Percentiles rank a stretch among this genome's conserved stretches.
Evolutionary conservation across 1,139 yeast genomes (phyloP).

Genomic region (Diutina scorzettiae): DNA sequence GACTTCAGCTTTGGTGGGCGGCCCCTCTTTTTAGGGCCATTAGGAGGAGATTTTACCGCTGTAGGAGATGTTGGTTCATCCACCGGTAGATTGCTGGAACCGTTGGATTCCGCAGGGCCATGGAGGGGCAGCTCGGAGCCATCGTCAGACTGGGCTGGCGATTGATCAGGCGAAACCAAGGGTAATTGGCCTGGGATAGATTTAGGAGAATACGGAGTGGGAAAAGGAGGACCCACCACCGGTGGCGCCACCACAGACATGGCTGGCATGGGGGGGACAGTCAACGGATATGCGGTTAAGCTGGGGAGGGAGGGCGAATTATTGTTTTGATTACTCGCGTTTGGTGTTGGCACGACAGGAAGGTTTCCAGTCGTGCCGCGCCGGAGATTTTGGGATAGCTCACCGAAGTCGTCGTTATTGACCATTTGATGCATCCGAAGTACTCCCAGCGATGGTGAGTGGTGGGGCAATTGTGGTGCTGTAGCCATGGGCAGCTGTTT

Average conservation of each 20-base stretch:
- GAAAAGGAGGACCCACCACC: neutral
- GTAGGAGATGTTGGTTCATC: no score
- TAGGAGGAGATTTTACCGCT: no score
- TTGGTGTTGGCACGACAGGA: neutral
- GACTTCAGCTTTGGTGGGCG: neutral
- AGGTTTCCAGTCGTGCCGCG: neutral
- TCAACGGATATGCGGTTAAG: no score
- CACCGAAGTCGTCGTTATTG: neutral
- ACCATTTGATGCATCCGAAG: constrained; percentile 3
- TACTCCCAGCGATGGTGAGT: neutral
- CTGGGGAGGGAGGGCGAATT: no score
- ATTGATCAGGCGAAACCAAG: neutral
- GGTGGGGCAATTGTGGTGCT: neutral
- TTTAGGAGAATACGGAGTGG: neutral
- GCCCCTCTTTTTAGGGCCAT: neutral
- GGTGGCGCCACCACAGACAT: neutral
- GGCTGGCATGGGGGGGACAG: neutral
- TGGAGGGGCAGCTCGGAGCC: neutral
- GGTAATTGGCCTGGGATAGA: neutral
- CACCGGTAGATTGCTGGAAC: no score
- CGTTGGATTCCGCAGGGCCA: no score
- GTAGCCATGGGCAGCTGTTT: neutral
- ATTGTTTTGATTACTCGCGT: neutral
- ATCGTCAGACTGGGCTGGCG: neutral
- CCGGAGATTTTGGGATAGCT: neutral